Base-by-base conservation (phyloP, 192 early-diverging fungal species). In the Radiomyces spectabilis region DNA sequence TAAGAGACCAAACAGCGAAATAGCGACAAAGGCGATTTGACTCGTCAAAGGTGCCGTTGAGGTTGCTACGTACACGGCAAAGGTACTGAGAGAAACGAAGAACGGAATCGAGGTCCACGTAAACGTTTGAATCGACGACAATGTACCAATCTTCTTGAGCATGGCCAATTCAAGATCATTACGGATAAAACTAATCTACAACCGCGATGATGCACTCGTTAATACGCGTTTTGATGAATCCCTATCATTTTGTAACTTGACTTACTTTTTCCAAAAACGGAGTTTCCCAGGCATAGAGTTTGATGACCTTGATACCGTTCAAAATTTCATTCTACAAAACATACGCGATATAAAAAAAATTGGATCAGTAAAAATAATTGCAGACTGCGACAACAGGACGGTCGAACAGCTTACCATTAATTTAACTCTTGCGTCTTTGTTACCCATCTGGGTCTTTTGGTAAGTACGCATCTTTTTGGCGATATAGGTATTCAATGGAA, bases 281-380 rank as follows among this genome's bases (percentile, higher is more conserved):
- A 0, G 66, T 66, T 64, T 93, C 93, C 91, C 92, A 97, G 22
- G 95, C 93, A 61, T 95, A 98, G 26, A 98, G 73, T 62, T 95
- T 98, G 75, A 98, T 94, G 16, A 98, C 89, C 54, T 88, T 89
- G 55, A 94, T 93, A 32, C 92, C 95, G 44, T 85, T 87, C 57
- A 97, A 61, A 9, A 89, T 61, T 72, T 97, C 95, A 65, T 94
- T 80, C 66, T 67, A 22, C 66, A 2, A 19, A 30, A 26, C n/a
- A 19, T 24, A 38, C 25, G 16, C 16, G 7, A 22, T 8, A 7
- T 27, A n/a, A 24, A 9, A 26, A 48, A 48, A 30, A 55, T 25
- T 7, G 0, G 12, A n/a, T 21, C 9, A 49, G 25, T 25, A 15
- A 25, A 9, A 5, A 25, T 25, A 22, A n/a, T 7, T 16, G 16